Evolutionary conservation across 2,329 filamentous ascomycete genomes (phyloP), one percentile per base, ranked within the genome.

Genomic region (Colletotrichum sp.): DNA sequence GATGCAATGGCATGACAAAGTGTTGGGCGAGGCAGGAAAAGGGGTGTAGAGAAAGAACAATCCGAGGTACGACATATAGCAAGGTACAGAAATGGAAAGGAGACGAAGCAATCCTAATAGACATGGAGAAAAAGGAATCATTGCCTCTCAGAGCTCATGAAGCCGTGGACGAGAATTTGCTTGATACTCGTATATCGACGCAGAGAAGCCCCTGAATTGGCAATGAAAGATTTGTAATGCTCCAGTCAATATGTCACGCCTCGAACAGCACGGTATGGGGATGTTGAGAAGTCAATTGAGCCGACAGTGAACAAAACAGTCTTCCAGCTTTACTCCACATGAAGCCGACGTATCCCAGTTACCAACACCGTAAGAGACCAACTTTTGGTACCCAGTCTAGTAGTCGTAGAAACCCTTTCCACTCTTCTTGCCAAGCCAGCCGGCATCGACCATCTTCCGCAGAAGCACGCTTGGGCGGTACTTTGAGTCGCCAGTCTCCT

Each of bases 341-440:
- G 43, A 52, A 52, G 43, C n/a, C 43, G n/a, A 52, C n/a, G 1
- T 52, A 52, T 2, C 1, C n/a, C n/a, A 52, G 1, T 52, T 52
- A 21, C 43, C 43, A 21, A 52, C 43, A 21, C 43, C 43, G n/a
- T 52, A 52, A 52, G 43, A 52, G 43, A 26, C 52, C 24, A 36
- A 52, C n/a, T 70, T 70, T 63, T 63, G n/a, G 32, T 52, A 7
- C 18, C 34, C 3, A 18, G n/a, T 71, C 83, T 84, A 95, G 84
- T 98, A 98, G 74, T 97, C 94, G 82, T 98, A 98, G 84, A 98
- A 98, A 4, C 97, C 97, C 87, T 97, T 98, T 28, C 96, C 96
- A 80, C 92, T 94, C 92, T 99, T 99, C 92, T 98, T 99, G 24
- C 97, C 97, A 77, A 98, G 82, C 97, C 97, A 99, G 3, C 97